phyloP scores from a whole-genome alignment of 208 protist genomes.

The Leishmania turanica region DNA sequence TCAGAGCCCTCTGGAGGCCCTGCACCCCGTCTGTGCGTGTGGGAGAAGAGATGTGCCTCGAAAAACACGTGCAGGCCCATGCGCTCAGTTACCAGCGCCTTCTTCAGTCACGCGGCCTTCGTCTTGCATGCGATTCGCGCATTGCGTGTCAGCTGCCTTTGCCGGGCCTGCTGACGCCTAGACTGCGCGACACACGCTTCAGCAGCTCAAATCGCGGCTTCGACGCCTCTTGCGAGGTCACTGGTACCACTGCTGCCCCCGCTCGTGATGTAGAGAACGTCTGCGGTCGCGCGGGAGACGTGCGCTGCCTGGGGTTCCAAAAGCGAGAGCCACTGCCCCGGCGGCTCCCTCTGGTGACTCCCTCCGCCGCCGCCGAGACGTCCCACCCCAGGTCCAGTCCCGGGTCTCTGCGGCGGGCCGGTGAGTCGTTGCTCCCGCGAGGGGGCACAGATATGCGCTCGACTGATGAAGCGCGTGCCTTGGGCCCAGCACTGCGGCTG shows the following conservation, averaged over 20 bases:
- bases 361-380: not conserved
- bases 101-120: not conserved
- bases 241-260: not conserved
- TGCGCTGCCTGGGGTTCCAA: not conserved
- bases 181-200: constrained; percentile 12
- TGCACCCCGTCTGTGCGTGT: not conserved
- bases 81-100: not conserved
- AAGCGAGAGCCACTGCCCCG: not conserved
- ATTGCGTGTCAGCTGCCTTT: not conserved
- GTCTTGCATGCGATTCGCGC: not conserved
- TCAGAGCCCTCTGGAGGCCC: not conserved
- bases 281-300: not conserved
- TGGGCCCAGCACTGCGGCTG: not conserved
- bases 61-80: not conserved
- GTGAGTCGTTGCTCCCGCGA: not conserved
- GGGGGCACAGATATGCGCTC: not conserved
- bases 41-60: not conserved
- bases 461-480: not conserved
- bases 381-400: not conserved
- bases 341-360: not conserved
- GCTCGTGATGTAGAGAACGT: not conserved
- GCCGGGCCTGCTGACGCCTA: not conserved
- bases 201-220: constrained; percentile 21
- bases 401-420: not conserved
- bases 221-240: constrained; percentile 12